phyloP scores from a whole-genome alignment of 2,329 filamentous ascomycete genomes.

The Aspergillus calidoustus region DNA sequence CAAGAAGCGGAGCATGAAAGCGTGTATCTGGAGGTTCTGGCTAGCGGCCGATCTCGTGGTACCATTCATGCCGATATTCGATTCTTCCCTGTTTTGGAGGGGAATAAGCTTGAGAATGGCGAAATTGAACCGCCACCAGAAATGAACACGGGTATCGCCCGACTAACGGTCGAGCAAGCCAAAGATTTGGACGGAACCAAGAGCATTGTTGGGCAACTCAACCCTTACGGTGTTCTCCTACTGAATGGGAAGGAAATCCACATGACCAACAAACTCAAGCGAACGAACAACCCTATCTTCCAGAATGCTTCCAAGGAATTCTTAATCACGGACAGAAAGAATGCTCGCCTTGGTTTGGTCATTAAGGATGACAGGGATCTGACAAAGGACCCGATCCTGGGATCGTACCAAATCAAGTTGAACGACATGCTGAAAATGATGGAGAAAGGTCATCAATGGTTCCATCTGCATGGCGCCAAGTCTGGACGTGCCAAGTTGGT shows the following conservation, averaged over 20 bases:
- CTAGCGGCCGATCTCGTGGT: constrained; percentile 83
- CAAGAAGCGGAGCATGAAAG: constrained; percentile 79
- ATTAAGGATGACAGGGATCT: constrained; percentile 96
- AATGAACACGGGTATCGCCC: constrained; percentile 89
- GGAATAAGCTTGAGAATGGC: constrained; percentile 69
- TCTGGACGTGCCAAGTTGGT: constrained; percentile 87
- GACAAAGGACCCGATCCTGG: constrained; percentile 78
- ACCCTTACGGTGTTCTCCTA: constrained; percentile 85
- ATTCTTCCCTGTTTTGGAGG: constrained; percentile 91
- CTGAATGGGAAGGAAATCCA: constrained; percentile 93
- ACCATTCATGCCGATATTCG: constrained; percentile 79
- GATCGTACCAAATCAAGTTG: constrained; percentile 92
- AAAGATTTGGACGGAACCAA: constrained; percentile 94
- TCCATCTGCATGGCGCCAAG: constrained; percentile 79
- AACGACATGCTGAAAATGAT: constrained; percentile 91
- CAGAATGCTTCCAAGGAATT: constrained; percentile 91
- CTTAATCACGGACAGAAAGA: constrained; percentile 90
- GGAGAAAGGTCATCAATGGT: constrained; percentile 96
- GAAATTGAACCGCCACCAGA: constrained; percentile 81
- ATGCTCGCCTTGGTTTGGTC: constrained; percentile 84
- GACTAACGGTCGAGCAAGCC: constrained; percentile 91
- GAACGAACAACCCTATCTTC: constrained; percentile 97
- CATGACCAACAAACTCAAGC: constrained; percentile 87
- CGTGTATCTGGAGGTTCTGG: constrained; percentile 79
- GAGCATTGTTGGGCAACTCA: constrained; percentile 88